phyloP scores from a whole-genome alignment of 148 eudicot genomes.

The Selenicereus undatus region DNA sequence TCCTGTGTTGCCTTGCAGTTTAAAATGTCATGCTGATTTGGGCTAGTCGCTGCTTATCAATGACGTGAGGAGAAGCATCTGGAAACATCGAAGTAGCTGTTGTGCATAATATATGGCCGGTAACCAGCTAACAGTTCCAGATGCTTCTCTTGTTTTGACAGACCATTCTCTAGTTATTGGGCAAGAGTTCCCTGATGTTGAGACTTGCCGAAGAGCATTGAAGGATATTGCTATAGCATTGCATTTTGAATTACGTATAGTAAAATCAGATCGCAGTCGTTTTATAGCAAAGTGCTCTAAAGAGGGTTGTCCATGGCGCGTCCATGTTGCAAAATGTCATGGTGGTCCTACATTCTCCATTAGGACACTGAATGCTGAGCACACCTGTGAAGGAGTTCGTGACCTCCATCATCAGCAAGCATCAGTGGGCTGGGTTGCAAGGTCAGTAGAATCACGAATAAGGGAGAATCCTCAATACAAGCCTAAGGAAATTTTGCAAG shows the following conservation, averaged over 20 bases:
- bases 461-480: conserved; percentile 88
- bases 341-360: conserved; percentile 78
- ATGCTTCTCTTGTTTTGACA: conserved; percentile 30
- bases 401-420: conserved; percentile 95
- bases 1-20: conserved; percentile 7
- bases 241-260: conserved; percentile 91
- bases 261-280: conserved; percentile 93
- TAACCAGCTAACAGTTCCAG: conserved; percentile 26
- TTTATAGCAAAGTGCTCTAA: conserved; percentile 94
- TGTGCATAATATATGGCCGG: conserved; percentile 38
- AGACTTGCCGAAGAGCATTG: conserved; percentile 76
- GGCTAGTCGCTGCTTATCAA: background rate
- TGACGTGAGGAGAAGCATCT: conserved; percentile 20
- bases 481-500: conserved; percentile 95
- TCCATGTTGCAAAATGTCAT: conserved; percentile 84
- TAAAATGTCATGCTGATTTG: background rate
- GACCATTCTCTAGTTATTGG: conserved; percentile 60
- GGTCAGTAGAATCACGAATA: conserved; percentile 80
- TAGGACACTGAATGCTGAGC: conserved; percentile 79
- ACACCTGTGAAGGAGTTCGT: conserved; percentile 84
- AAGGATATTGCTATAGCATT: conserved; percentile 85
- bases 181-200: conserved; percentile 91
- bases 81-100: background rate
- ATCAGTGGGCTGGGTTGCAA: conserved; percentile 97
- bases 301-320: conserved; percentile 97